phyloP scores from a whole-genome alignment of 2,329 filamentous ascomycete genomes.

The Teratosphaeria gauchensis region DNA sequence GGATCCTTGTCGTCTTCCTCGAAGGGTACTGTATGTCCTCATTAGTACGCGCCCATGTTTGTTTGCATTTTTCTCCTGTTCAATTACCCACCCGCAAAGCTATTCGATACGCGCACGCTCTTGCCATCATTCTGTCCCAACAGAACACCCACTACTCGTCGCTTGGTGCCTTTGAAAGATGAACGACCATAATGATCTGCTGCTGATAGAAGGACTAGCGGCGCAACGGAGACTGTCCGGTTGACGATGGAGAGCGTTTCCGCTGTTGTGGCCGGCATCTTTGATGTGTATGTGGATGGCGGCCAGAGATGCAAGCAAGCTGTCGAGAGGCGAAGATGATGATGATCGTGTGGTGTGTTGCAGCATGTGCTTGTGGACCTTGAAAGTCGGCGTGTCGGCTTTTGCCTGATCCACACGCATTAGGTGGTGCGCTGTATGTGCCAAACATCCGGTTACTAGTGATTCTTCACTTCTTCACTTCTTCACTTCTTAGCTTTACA shows the following conservation, averaged over 20 bases:
- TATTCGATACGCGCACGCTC: constrained; percentile 95
- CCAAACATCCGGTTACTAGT: too few relatives aligned
- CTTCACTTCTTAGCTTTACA: too few relatives aligned
- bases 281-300: constrained; percentile 17
- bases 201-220: constrained; percentile 90
- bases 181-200: constrained; percentile 98
- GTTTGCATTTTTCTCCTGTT: constrained; percentile 1
- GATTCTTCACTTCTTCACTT: too few relatives aligned
- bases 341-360: background rate
- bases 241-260: constrained; percentile 93
- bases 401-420: background rate
- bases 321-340: background rate
- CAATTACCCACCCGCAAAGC: constrained; percentile 72
- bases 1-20: constrained; percentile 98
- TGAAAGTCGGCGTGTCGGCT: background rate
- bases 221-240: constrained; percentile 91
- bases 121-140: constrained; percentile 94
- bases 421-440: too few relatives aligned
- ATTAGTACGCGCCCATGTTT: background rate
- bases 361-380: background rate
- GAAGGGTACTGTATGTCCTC: constrained; percentile 63
- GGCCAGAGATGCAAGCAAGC: background rate
- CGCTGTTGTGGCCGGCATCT: constrained; percentile 92
- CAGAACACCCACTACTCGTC: constrained; percentile 86
- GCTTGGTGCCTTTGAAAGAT: constrained; percentile 68